These are phyloP conservation scores for Calonectria montana DNA, from an alignment of 2,329 filamentous ascomycete species.

Conservation along the genomic window DNA sequence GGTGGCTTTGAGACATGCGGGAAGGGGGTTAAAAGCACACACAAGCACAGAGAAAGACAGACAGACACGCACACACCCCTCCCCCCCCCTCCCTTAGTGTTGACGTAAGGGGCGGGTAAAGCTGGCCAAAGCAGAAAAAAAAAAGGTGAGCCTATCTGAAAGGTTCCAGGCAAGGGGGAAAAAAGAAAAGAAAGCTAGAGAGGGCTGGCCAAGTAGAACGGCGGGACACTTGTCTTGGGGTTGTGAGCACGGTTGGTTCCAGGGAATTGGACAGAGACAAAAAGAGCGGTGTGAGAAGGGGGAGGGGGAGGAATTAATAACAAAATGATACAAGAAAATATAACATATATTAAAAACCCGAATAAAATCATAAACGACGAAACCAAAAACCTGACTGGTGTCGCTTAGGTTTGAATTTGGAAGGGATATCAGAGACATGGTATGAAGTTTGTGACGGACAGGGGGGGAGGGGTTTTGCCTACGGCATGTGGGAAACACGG, in stretches of 20 bases:
- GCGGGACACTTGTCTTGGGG: slow-evolving; percentile 10
- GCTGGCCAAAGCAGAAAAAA: not conserved
- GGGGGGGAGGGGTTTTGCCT: not conserved
- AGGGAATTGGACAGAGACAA: slow-evolving; percentile 4
- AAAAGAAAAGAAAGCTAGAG: not conserved
- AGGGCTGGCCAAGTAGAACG: not conserved
- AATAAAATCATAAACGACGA: not conserved
- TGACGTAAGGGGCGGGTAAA: not conserved
- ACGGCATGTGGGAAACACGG: not conserved
- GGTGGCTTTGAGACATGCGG: slow-evolving; percentile 5
- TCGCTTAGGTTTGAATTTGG: not conserved
- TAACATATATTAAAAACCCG: no score
- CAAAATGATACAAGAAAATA: no score
- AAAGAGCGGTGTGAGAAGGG: slow-evolving; percentile 11
- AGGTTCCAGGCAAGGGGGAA: not conserved
- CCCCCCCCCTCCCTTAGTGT: not conserved
- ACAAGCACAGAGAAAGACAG: not conserved
- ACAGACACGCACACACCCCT: not conserved
- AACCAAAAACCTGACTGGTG: not conserved
- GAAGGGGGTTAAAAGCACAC: not conserved
- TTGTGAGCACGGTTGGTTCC: not conserved
- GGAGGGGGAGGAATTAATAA: not conserved
- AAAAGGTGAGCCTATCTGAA: not conserved
- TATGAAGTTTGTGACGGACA: not conserved
- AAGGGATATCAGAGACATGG: not conserved